These are phyloP conservation scores for Helicocarpus griseus DNA, from an alignment of 2,329 filamentous ascomycete species.

Conservation along the genomic window DNA sequence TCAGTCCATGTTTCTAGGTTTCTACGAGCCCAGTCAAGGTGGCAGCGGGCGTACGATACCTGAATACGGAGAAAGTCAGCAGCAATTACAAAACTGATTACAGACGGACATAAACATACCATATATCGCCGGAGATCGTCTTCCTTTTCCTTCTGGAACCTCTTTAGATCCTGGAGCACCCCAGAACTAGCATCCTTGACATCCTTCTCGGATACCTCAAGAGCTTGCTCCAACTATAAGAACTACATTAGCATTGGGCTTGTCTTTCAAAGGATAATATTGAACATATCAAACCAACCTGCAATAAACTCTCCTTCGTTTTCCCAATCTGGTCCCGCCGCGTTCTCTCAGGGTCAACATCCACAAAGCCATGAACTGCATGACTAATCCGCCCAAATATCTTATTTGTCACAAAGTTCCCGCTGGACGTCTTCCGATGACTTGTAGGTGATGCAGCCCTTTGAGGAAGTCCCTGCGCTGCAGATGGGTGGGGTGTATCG, in stretches of 20 bases:
- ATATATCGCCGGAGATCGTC: slow-evolving; percentile 89
- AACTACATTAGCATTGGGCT: slow-evolving; percentile 2
- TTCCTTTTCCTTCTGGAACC: slow-evolving; percentile 94
- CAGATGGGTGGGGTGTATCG: slow-evolving; percentile 58
- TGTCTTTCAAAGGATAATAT: not conserved
- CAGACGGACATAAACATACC: slow-evolving; percentile 50
- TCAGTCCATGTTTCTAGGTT: slow-evolving; percentile 90
- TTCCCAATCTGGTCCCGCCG: slow-evolving; percentile 90
- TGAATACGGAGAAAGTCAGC: slow-evolving; percentile 26
- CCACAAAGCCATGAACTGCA: slow-evolving; percentile 90
- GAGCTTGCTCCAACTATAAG: slow-evolving; percentile 74
- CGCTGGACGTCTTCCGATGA: slow-evolving; percentile 73
- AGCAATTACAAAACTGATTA: slow-evolving; percentile 2
- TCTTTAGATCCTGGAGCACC: slow-evolving; percentile 77
- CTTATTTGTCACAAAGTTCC: slow-evolving; percentile 84
- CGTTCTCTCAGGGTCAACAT: slow-evolving; percentile 89
- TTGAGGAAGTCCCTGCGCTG: slow-evolving; percentile 57
- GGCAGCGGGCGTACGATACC: slow-evolving; percentile 86
- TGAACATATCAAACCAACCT: slow-evolving; percentile 30
- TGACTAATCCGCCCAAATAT: slow-evolving; percentile 94
- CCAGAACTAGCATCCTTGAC: slow-evolving; percentile 86
- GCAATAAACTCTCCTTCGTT: slow-evolving; percentile 73
- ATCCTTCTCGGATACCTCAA: slow-evolving; percentile 79
- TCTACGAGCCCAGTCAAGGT: slow-evolving; percentile 89
- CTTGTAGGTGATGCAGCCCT: slow-evolving; percentile 33